Evolutionary conservation across 1,139 yeast species (phyloP).

Genomic region (Taphrina deformans): DNA sequence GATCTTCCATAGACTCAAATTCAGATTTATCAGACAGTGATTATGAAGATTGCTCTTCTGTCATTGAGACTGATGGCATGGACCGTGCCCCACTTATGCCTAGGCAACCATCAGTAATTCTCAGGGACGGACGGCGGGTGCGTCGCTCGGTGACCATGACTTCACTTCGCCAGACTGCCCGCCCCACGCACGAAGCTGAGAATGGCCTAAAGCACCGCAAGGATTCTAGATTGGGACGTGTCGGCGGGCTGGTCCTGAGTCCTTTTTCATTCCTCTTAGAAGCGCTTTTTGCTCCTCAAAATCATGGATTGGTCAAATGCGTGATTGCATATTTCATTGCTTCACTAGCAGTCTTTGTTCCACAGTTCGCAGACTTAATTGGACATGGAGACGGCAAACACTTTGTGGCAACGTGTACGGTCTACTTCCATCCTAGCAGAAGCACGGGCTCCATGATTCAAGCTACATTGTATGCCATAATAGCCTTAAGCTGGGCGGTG

Average conservation of each 20-base stretch:
- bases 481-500: conserved; percentile 60
- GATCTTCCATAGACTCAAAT: background rate
- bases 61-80: background rate
- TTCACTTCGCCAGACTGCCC: conserved; percentile 8
- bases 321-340: conserved; percentile 71
- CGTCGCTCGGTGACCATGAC: conserved; percentile 28
- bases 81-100: background rate
- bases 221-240: background rate
- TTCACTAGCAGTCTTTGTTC: conserved; percentile 71
- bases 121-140: conserved; percentile 29
- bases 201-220: background rate
- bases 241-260: background rate
- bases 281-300: background rate
- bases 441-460: conserved; percentile 81
- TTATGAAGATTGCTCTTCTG: conserved; percentile 2
- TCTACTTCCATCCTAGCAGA: conserved; percentile 80
- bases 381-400: conserved; percentile 78
- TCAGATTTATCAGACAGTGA: conserved; percentile 1
- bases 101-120: conserved; percentile 24
- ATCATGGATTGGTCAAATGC: conserved; percentile 55
- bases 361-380: conserved; percentile 55
- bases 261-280: background rate
- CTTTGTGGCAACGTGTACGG: conserved; percentile 77
- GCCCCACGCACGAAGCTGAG: background rate
- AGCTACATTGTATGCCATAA: conserved; percentile 60